These are phyloP conservation scores for Fusarium luffae DNA, from an alignment of 2,329 filamentous ascomycete species.

Conservation along the genomic window DNA sequence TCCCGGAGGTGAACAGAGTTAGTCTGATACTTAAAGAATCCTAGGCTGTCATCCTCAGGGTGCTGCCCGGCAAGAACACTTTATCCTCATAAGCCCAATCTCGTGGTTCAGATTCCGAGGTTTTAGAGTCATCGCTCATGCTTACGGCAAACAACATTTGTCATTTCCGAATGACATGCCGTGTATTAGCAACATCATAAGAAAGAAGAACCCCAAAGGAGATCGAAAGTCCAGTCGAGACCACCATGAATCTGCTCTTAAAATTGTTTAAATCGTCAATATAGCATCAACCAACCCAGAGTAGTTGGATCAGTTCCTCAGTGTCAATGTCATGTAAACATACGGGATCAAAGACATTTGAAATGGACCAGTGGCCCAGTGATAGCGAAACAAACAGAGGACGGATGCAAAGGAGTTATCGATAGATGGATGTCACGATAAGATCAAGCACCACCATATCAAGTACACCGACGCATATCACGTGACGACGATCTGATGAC, in stretches of 20 bases:
- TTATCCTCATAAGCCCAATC: not conserved
- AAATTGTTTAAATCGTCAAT: not conserved
- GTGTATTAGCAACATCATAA: not conserved
- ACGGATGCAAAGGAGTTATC: not conserved
- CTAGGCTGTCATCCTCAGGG: not conserved
- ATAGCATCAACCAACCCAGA: not conserved
- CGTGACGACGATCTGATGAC: constrained; percentile 26
- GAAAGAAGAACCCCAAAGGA: not conserved
- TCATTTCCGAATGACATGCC: not conserved
- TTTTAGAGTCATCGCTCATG: not conserved
- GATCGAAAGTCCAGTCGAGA: not conserved
- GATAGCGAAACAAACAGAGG: too few species aligned
- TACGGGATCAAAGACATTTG: not conserved
- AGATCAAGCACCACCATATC: not conserved
- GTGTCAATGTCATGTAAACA: too few species aligned
- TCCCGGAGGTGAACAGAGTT: not conserved
- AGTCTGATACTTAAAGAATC: not conserved
- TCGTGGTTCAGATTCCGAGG: not conserved
- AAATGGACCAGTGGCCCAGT: accelerated
- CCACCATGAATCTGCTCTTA: not conserved
- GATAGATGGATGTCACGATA: not conserved
- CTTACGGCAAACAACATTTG: not conserved
- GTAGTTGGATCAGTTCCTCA: not conserved
- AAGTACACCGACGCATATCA: not conserved
- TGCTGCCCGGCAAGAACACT: too few species aligned